Evolutionary conservation across 768 basidiomycete genomes (phyloP).

Genomic region (Mycena rosella): DNA sequence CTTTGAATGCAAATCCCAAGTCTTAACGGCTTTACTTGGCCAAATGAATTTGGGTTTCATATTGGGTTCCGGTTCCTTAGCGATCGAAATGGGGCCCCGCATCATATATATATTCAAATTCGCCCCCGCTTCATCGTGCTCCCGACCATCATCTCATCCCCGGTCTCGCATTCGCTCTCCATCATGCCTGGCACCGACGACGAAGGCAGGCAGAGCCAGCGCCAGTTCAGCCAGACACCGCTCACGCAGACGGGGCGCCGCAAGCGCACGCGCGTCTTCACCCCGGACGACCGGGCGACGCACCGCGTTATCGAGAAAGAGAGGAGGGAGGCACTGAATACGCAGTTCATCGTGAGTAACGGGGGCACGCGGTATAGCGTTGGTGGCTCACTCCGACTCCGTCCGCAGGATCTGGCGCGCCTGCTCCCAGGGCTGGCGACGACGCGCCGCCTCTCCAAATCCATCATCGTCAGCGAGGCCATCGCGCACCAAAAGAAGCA

Average conservation of each 20-base stretch:
- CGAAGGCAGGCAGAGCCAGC: neutral
- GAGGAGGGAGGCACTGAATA: slow-evolving; percentile 14
- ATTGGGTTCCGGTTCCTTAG: neutral
- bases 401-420: slow-evolving; percentile 3
- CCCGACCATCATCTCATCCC: too few relatives aligned
- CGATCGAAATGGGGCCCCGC: too few relatives aligned
- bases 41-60: neutral
- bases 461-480: slow-evolving; percentile 9
- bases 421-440: slow-evolving; percentile 4
- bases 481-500: slow-evolving; percentile 13
- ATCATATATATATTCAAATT: neutral
- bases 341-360: slow-evolving; percentile 15
- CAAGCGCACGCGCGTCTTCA: slow-evolving; percentile 15
- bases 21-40: too few relatives aligned
- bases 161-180: too few relatives aligned
- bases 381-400: neutral
- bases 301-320: slow-evolving; percentile 14
- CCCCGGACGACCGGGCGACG: slow-evolving; percentile 8
- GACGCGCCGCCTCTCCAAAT: slow-evolving; percentile 13
- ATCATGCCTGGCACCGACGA: neutral
- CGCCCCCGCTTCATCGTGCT: too few relatives aligned
- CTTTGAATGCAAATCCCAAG: too few relatives aligned
- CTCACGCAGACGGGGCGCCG: neutral
- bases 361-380: too few relatives aligned
- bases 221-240: neutral